phyloP scores from a whole-genome alignment of 176 grass and related monocot genomes.

The Raddia distichophylla region DNA sequence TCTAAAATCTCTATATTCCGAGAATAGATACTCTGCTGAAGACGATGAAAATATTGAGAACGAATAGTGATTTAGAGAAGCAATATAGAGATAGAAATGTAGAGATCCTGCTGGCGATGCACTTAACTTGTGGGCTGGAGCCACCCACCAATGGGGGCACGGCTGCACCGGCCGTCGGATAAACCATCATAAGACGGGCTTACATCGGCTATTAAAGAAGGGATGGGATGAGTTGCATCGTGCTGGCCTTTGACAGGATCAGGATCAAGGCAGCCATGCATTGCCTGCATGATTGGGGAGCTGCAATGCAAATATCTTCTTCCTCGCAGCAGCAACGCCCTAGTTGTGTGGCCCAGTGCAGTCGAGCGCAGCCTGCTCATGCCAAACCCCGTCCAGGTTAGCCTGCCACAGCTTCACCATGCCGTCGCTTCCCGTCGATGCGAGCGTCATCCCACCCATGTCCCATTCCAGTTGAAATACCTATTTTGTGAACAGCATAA shows the following conservation, averaged over 20 bases:
- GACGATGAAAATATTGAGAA: no score
- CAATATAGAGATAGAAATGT: no score
- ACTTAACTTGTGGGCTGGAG: constrained; percentile 21
- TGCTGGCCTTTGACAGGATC: no score
- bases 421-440: constrained; percentile 77
- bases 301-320: neutral
- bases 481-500: constrained; percentile 41
- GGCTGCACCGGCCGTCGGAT: no score
- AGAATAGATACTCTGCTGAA: no score
- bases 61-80: no score
- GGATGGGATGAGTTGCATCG: no score
- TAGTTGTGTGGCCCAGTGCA: constrained; percentile 60
- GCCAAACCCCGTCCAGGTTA: constrained; percentile 91
- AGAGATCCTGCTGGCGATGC: no score
- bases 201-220: no score
- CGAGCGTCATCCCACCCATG: constrained; percentile 90
- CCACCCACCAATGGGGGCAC: neutral
- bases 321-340: neutral
- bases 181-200: no score
- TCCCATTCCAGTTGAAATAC: constrained; percentile 96
- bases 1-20: no score
- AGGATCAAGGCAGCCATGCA: no score
- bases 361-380: constrained; percentile 75
- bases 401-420: constrained; percentile 88
- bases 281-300: neutral